Conservation (phyloP, 2,329 filamentous ascomycete species). For the Apiospora kogelbergensis region DNA sequence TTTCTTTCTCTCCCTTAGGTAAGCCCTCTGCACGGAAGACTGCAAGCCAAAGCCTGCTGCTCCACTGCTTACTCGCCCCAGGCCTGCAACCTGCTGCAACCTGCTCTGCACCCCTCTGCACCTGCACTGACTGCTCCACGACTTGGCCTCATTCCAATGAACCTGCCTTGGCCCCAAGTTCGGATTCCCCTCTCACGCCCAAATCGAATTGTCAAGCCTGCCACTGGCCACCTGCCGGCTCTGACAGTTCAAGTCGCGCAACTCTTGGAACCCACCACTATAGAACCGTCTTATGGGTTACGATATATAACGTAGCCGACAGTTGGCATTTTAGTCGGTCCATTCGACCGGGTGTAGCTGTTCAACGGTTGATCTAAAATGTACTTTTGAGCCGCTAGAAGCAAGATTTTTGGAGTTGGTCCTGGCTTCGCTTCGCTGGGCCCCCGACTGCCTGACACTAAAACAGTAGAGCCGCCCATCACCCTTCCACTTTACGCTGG, state of each 20-base stretch:
- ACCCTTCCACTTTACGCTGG: neutral
- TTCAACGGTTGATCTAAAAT: neutral
- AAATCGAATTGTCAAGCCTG: neutral
- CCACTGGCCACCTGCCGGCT: neutral
- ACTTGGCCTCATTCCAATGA: neutral
- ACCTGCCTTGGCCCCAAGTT: neutral
- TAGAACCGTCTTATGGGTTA: too few species aligned
- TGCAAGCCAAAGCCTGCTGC: neutral
- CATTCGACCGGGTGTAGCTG: neutral
- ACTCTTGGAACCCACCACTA: neutral
- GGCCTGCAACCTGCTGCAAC: neutral
- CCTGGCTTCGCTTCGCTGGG: neutral
- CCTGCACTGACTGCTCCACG: neutral
- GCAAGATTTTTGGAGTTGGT: constrained; percentile 5
- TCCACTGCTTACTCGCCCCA: neutral
- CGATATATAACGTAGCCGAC: neutral
- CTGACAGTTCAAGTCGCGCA: neutral
- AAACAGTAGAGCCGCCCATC: neutral
- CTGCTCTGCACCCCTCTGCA: too few species aligned
- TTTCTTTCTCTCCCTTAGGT: neutral
- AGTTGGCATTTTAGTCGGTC: neutral
- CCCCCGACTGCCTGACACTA: neutral
- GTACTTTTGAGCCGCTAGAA: neutral
- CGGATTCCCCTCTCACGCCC: neutral
- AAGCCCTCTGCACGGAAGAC: neutral